Conservation (phyloP, 129 eudicot species). For the Escallonia rubra region DNA sequence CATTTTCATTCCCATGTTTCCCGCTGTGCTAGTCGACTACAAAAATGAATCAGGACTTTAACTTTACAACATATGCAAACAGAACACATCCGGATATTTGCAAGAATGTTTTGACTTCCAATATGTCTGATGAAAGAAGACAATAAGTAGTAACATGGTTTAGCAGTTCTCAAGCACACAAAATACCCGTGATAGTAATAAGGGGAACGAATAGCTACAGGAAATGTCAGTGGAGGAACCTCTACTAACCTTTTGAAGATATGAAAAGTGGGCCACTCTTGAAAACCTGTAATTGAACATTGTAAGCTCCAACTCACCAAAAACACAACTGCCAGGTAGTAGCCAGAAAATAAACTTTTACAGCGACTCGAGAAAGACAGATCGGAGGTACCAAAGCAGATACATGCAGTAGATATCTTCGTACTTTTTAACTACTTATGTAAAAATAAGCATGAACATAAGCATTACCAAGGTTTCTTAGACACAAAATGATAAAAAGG, state of each 20-base stretch:
- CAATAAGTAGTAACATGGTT: too few relatives aligned
- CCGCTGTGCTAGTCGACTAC: too few relatives aligned
- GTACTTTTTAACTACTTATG: neutral
- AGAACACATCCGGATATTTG: too few relatives aligned
- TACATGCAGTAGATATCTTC: neutral
- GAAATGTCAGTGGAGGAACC: neutral
- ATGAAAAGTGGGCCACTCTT: constrained; percentile 94
- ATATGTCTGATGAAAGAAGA: too few relatives aligned
- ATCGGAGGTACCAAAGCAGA: neutral
- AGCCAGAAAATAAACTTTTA: neutral
- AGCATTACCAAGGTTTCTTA: neutral
- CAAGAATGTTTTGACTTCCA: too few relatives aligned
- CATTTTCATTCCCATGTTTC: too few relatives aligned
- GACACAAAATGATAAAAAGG: neutral
- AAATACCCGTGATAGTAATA: too few relatives aligned
- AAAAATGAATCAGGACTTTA: too few relatives aligned
- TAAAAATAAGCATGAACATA: neutral
- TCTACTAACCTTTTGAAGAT: constrained; percentile 81
- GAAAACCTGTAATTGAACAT: constrained; percentile 55
- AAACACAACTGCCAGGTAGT: neutral
- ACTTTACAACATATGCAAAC: too few relatives aligned
- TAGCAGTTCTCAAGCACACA: too few relatives aligned
- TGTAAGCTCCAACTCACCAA: constrained; percentile 3
- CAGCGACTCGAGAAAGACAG: neutral
- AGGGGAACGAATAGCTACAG: neutral